Evolutionary conservation across 1,139 yeast genomes (phyloP).

Genomic region (Yamadazyma triangularis): DNA sequence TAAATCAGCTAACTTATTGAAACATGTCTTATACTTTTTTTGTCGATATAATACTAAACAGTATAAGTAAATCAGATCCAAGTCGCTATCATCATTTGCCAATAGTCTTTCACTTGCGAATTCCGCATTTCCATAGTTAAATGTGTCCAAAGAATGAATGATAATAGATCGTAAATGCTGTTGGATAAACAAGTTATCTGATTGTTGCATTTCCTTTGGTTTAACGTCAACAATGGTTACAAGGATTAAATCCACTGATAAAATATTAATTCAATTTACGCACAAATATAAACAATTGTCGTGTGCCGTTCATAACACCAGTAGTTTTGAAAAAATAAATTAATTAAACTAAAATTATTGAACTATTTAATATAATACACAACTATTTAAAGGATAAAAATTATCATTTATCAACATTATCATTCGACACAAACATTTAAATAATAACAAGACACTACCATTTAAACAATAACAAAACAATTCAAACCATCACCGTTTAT

Average conservation of each 20-base stretch:
- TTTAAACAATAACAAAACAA: too few relatives aligned
- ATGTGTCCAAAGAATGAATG: conserved; percentile 69
- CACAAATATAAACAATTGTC: too few relatives aligned
- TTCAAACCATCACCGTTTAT: conserved; percentile 30
- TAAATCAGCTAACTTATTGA: conserved; percentile 36
- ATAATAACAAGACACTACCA: too few relatives aligned
- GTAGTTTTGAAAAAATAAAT: too few relatives aligned
- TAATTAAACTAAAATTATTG: too few relatives aligned
- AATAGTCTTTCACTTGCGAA: conserved; percentile 75
- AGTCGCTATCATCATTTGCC: conserved; percentile 47
- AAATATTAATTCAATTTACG: too few relatives aligned
- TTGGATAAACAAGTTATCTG: conserved; percentile 20
- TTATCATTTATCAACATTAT: too few relatives aligned
- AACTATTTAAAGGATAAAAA: too few relatives aligned
- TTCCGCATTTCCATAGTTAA: conserved; percentile 66
- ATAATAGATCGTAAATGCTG: conserved; percentile 53
- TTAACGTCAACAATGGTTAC: too few relatives aligned
- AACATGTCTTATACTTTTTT: conserved; percentile 58
- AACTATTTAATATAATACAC: too few relatives aligned
- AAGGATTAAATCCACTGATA: neutral
- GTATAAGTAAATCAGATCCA: conserved; percentile 59
- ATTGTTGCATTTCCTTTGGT: neutral
- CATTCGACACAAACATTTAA: too few relatives aligned
- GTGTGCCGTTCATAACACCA: too few relatives aligned
- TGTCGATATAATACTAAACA: conserved; percentile 57